Evolutionary conservation across 2,329 filamentous ascomycete species (phyloP), one percentile per base, ranked within the genome.

Genomic region (Botryotinia narcissicola): DNA sequence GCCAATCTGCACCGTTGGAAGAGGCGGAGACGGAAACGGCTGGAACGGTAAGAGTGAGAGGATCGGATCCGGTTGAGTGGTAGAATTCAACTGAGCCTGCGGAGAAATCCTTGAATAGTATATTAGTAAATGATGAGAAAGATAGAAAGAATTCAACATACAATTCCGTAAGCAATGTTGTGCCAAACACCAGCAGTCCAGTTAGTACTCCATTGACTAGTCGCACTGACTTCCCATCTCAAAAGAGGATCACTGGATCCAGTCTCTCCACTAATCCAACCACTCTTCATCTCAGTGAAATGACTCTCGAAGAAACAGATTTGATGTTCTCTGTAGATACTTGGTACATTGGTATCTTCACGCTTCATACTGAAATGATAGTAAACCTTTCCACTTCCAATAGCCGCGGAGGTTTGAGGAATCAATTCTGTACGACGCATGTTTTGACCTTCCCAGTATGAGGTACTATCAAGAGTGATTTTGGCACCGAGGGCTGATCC

Each of bases 381-480:
- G 83, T 86, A 92, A 48, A 92, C 87, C 68, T 87, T 90, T 61
- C 91, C 91, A n/a, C 82, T 79, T 77, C 89, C 90, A 81, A 93
- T 91, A 74, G 89, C 85, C 0, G 88, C 88, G 2, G 82, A 87
- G 0, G 90, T 92, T 82, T 92, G 89, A 14, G 91, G 91, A 76
- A 94, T 93, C 74, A 93, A 84, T 83, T 93, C 92, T 0, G 90
- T 93, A 70, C 91, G 87, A 80, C 90, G 89, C 91, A 93, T 93
- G 66, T 82, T 88, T 80, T 92, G 90, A 35, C 88, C 89, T 81
- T 93, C 90, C 91, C 91, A 93, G 81, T 88, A 92, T 1, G 91
- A 86, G 1, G 87, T 90, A 78, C 82, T 81, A 78, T 86, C 84
- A 68, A 93, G 90, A 7, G 89, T 91, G 81, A 93, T 89, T 80